Evolutionary conservation across 345 rosid species (phyloP).

Genomic region (Aegle marmelos): DNA sequence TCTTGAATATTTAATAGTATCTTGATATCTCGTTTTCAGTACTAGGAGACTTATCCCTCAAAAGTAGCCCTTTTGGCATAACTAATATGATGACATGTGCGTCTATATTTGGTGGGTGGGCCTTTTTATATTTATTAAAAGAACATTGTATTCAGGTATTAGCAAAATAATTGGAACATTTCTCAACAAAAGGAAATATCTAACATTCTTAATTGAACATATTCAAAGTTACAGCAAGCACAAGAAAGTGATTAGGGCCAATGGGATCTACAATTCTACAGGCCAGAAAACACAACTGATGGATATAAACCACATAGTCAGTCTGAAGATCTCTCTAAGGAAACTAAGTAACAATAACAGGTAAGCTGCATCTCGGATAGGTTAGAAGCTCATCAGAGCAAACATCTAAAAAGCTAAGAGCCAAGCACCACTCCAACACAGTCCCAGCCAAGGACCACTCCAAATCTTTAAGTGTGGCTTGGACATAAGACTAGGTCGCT

Average conservation of each 20-base stretch:
- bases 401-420: neutral
- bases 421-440: neutral
- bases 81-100: neutral
- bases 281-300: neutral
- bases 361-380: neutral
- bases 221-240: neutral
- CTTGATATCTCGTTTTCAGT: neutral
- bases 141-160: neutral
- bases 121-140: neutral
- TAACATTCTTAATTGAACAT: neutral
- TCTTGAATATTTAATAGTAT: neutral
- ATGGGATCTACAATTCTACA: neutral
- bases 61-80: neutral
- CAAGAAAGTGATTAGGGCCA: neutral
- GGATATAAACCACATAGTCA: neutral
- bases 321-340: neutral
- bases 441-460: neutral
- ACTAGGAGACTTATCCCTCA: neutral
- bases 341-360: neutral
- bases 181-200: neutral
- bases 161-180: neutral
- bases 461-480: neutral
- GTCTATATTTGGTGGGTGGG: neutral
- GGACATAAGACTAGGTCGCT: neutral
- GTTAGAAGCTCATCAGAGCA: neutral